phyloP scores from a whole-genome alignment of 768 basidiomycete species.

The Pulveroboletus frians region DNA sequence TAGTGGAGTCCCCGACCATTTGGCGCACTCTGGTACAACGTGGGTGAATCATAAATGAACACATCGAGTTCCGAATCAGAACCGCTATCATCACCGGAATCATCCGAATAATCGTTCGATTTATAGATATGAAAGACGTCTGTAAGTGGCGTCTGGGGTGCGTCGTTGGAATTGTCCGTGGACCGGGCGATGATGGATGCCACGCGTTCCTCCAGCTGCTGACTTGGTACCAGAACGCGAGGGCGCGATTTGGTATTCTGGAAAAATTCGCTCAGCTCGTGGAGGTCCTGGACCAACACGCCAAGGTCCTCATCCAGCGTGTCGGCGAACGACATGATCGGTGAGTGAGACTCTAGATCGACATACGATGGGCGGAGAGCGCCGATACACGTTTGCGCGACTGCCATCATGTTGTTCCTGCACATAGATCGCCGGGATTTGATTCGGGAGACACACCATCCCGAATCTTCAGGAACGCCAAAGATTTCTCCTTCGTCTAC shows the following conservation, averaged over 20 bases:
- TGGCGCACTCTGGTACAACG: constrained; percentile 40
- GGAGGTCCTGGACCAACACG: constrained; percentile 71
- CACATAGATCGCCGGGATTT: constrained; percentile 58
- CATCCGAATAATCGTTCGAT: constrained; percentile 34
- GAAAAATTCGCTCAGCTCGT: constrained; percentile 73
- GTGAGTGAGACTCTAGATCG: constrained; percentile 58
- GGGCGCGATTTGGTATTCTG: constrained; percentile 38
- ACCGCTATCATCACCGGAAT: constrained; percentile 43
- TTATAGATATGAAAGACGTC: constrained; percentile 65
- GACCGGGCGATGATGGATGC: constrained; percentile 81
- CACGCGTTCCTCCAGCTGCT: constrained; percentile 68
- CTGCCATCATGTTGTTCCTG: constrained; percentile 73
- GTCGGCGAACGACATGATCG: constrained; percentile 32
- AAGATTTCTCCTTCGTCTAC: constrained; percentile 69
- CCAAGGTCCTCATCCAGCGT: constrained; percentile 61
- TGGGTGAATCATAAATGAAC: constrained; percentile 57
- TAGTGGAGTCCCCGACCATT: constrained; percentile 35
- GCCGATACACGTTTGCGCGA: constrained; percentile 79
- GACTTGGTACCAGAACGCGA: constrained; percentile 44
- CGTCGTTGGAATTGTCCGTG: constrained; percentile 46
- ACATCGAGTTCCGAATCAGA: constrained; percentile 42
- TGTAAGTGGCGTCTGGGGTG: constrained; percentile 74
- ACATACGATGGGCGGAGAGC: constrained; percentile 65
- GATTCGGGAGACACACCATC: constrained; percentile 79
- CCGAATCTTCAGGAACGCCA: constrained; percentile 74